A percentile compares a stretch with the other conserved stretches of the same genome.
These are phyloP conservation scores for Mycena alexandri DNA, from an alignment of 768 basidiomycete genomes.

Conservation along the genomic window DNA sequence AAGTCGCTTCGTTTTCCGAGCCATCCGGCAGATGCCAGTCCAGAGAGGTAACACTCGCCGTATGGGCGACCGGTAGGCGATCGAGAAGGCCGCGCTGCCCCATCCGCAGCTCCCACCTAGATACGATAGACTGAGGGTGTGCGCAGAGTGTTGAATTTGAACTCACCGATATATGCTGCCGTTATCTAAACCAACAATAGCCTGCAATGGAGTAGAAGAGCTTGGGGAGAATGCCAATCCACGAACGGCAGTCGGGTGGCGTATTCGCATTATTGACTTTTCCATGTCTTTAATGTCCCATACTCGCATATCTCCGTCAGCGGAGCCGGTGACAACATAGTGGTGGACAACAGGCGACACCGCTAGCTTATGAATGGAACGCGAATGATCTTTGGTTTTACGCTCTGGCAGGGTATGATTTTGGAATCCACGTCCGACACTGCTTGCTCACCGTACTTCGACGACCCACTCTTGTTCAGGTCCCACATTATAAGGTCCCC, in stretches of 20 bases:
- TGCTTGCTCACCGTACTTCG: constrained; percentile 73
- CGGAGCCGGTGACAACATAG: constrained; percentile 84
- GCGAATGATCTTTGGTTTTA: constrained; percentile 74
- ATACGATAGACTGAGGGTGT: background rate
- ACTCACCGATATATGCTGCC: constrained; percentile 75
- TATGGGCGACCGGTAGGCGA: constrained; percentile 80
- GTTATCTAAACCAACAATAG: constrained; percentile 76
- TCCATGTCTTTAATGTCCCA: constrained; percentile 86
- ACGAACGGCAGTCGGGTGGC: constrained; percentile 77
- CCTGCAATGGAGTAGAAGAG: constrained; percentile 73
- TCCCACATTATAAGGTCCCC: constrained; percentile 91
- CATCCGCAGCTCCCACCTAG: constrained; percentile 84
- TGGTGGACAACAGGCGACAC: constrained; percentile 76
- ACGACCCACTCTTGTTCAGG: constrained; percentile 70
- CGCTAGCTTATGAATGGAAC: constrained; percentile 78
- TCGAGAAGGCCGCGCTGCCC: constrained; percentile 82
- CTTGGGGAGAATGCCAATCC: constrained; percentile 80
- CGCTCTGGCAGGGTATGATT: constrained; percentile 58
- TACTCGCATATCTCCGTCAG: constrained; percentile 83
- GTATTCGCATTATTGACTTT: constrained; percentile 77
- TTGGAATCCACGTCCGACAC: constrained; percentile 3
- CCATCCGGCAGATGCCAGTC: constrained; percentile 71
- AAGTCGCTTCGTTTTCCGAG: constrained; percentile 42
- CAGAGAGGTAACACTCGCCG: constrained; percentile 75
- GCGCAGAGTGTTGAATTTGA: background rate